A percentile compares a stretch with the other conserved stretches of the same genome.
phyloP scores from a whole-genome alignment of 1,139 yeast genomes.

The Sugiyamaella neomexicana region DNA sequence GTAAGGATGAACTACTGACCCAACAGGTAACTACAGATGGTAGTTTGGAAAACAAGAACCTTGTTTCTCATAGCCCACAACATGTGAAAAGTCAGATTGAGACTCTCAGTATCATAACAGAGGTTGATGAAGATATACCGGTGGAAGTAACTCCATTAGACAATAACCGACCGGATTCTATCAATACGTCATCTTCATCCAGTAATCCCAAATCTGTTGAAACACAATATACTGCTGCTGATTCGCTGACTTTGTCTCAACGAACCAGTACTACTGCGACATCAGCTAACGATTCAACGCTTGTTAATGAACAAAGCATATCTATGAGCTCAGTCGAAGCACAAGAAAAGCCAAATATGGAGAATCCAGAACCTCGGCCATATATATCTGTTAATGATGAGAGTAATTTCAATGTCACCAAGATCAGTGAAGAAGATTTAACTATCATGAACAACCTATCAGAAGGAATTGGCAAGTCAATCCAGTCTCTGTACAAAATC shows the following conservation, averaged over 20 bases:
- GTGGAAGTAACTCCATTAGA: not conserved
- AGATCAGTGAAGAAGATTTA: conserved; percentile 3
- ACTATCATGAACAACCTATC: conserved; percentile 4
- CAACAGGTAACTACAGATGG: too few species aligned
- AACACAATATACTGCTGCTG: not conserved
- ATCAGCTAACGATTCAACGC: not conserved
- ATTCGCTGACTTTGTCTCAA: not conserved
- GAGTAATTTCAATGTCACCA: not conserved
- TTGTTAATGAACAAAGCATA: not conserved
- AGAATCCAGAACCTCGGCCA: too few species aligned
- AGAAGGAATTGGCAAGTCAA: conserved; percentile 7
- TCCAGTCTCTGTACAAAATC: conserved; percentile 5
- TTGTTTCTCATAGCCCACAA: not conserved
- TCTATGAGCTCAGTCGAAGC: not conserved
- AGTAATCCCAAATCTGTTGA: not conserved
- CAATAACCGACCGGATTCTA: not conserved
- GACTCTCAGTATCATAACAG: not conserved
- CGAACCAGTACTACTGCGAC: not conserved
- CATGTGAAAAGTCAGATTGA: not conserved
- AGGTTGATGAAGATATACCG: not conserved
- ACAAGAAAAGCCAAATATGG: too few species aligned
- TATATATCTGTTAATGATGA: not conserved
- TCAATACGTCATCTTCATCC: not conserved
- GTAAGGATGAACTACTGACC: not conserved
- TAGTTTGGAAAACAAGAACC: too few species aligned